Base-by-base conservation (phyloP, 2,329 filamentous ascomycete genomes). In the Ophiobolus disseminans region DNA sequence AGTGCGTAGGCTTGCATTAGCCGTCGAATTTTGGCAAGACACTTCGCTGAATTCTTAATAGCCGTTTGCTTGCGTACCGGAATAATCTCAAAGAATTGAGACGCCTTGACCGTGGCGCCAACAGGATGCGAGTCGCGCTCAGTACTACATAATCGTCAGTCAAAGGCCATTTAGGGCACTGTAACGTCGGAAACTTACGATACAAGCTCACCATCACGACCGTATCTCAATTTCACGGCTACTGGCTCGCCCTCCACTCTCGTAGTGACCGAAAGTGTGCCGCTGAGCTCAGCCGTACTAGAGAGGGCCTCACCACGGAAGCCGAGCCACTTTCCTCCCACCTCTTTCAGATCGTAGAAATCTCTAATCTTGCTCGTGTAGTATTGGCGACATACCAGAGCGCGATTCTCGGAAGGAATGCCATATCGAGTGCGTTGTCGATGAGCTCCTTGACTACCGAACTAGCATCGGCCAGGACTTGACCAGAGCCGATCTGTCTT, bases 251-350 rank as follows among this genome's bases (percentile, higher is more conserved):
- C 78, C 23, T 81, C 75, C 2, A 84, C 83, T 53, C 83, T 82
- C 3, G 89, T 91, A 11, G 79, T 87, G 40, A 91, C 74, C 6
- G 73, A 75, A 34, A 91, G 50, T 2, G 66, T 73, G 3, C 78
- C 76, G 28, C 83, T 84, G 48, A 90, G 66, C 32, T 81, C 78
- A 50, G 83, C 86, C 49, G 81, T 79, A 67, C 84, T 86, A 30
- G 88, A 86, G 50, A 93, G 74, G 13, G 88, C 88, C 63, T 90
- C 84, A 16, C 89, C 89, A 26, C 89, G 82, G 63, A 92, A 93
- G 2, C 89, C 89, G n/a, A 92, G 78, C 23, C 80, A 86, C 34
- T 74, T 76, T 1, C 82, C 80, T 6, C 82, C 84, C 16, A 86
- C 73, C 1, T 63, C 68, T 40, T 74, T 76, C 28, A 91, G 74